These are phyloP conservation scores for Dendrostoma leiphaemia DNA, from an alignment of 2,329 filamentous ascomycete genomes.

Conservation along the genomic window DNA sequence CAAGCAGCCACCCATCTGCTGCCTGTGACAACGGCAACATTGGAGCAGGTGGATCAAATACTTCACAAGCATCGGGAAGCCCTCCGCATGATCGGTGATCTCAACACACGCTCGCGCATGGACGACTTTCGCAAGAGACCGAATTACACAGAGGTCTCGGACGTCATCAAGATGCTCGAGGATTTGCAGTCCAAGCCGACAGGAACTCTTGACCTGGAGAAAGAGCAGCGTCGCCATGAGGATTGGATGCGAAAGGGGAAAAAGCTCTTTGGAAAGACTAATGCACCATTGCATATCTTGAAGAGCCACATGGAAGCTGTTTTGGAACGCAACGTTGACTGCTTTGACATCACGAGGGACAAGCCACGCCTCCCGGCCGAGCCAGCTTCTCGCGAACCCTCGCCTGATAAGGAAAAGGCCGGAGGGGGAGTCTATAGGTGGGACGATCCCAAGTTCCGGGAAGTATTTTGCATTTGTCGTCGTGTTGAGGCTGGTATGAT, in stretches of 20 bases:
- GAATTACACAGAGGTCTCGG: constrained; percentile 84
- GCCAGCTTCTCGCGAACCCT: constrained; percentile 81
- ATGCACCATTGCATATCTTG: constrained; percentile 92
- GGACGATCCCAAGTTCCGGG: constrained; percentile 62
- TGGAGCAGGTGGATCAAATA: constrained; percentile 83
- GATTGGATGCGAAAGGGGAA: constrained; percentile 99
- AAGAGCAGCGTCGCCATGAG: constrained; percentile 90
- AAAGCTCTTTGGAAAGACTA: constrained; percentile 96
- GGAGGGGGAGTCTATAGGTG: constrained; percentile 48
- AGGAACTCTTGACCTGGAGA: constrained; percentile 89
- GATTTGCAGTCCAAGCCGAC: constrained; percentile 90
- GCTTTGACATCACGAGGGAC: constrained; percentile 83
- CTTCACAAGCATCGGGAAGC: constrained; percentile 94
- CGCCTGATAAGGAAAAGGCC: constrained; percentile 39
- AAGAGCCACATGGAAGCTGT: constrained; percentile 95
- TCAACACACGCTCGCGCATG: constrained; percentile 76
- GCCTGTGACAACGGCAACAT: constrained; percentile 78
- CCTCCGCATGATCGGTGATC: constrained; percentile 78
- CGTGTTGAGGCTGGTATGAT: constrained; percentile 95
- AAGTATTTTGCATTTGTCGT: constrained; percentile 97
- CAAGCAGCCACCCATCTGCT: constrained; percentile 70
- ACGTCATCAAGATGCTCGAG: constrained; percentile 82
- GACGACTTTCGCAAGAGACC: constrained; percentile 76
- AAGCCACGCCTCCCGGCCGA: constrained; percentile 88
- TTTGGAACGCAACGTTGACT: constrained; percentile 81